Base-by-base conservation (phyloP, 2,329 filamentous ascomycete genomes). In the Gnomoniopsis sp. region DNA sequence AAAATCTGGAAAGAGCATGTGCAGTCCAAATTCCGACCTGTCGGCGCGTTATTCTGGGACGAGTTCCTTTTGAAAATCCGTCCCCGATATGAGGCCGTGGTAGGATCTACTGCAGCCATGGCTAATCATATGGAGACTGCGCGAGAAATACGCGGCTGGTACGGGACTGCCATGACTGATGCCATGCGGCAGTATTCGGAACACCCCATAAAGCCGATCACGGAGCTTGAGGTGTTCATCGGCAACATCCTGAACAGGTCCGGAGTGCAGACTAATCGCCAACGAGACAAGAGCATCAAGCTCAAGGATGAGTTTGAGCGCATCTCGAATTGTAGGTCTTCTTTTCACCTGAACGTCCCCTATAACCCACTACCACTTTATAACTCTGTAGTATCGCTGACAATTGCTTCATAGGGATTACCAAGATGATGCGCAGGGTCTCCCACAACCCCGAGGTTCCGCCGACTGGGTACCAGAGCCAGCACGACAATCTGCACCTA, bases 1-100 rank as follows among this genome's bases (percentile, higher is more conserved):
- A 79, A 80, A 54, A 88, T 93, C 47, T 88, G 87, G 76, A 65
- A 71, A 10, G 69, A 80, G 6, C 71, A 86, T 17, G 77, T 81
- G 43, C 74, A 70, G 48, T 67, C 68, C 15, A 64, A 52, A 0
- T 62, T 70, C 14, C 41, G n/a, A 3, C 65, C 63, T 8, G 65
- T 52, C 12, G 59, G 50, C 1, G 71, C 71, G 0, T 72, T 74
- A 0, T 72, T 84, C 2, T 83, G 80, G 78, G 69, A 75, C 2
- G 67, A 73, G 7, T 60, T 84, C 1, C 54, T 77, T 3, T 53
- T 41, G 0, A 63, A 68, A 8, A 66, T 77, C 14, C 36, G 61
- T 2, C 49, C 62, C 0, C 63, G 72, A 38, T 72, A 72, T 38
- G 41, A 63, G 0, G 52, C 65, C 1, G 61, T 76, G 11, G 71